Percentiles rank a stretch among this genome's conserved stretches.
phyloP scores from a whole-genome alignment of 192 early-diverging fungal genomes.

The Paraglomus brasilianum region DNA sequence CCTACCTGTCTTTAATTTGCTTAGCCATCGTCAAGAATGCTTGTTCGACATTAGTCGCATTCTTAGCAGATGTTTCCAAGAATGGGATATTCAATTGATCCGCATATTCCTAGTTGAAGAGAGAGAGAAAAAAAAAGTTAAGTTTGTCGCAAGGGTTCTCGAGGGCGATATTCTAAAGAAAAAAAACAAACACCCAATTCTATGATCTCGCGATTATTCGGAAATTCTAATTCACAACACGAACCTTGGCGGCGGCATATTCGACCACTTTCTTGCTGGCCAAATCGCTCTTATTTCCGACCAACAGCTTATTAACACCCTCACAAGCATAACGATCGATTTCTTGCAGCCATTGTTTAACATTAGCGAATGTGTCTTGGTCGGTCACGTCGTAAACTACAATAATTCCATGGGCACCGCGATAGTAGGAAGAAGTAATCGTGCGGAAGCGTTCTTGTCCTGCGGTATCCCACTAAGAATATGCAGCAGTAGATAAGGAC shows the following conservation, averaged over 20 bases:
- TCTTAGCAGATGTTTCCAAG: constrained; percentile 97
- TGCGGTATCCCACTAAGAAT: constrained; percentile 88
- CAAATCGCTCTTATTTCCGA: constrained; percentile 99
- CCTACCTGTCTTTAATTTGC: constrained; percentile 95
- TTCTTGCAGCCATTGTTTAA: constrained; percentile 98
- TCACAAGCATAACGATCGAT: constrained; percentile 97
- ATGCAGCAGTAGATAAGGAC: background rate
- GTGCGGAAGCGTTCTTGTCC: constrained; percentile 99
- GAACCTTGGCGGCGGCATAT: constrained; percentile 64
- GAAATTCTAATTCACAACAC: background rate
- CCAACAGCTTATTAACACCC: constrained; percentile 96
- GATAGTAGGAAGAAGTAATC: constrained; percentile 97
- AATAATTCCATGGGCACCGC: constrained; percentile 97
- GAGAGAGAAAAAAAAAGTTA: background rate
- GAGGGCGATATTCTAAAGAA: background rate
- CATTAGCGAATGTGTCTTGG: constrained; percentile 91
- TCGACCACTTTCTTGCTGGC: constrained; percentile 87
- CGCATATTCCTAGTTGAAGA: constrained; percentile 77
- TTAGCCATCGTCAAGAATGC: constrained; percentile 99
- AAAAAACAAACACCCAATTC: background rate
- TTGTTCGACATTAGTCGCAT: constrained; percentile 96
- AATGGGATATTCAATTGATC: constrained; percentile 86
- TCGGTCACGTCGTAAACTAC: constrained; percentile 99
- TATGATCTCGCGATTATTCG: background rate
- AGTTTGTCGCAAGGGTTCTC: background rate